Evolutionary conservation across 257 asterid species (phyloP).

Genomic region (Gynochthodes officinalis): DNA sequence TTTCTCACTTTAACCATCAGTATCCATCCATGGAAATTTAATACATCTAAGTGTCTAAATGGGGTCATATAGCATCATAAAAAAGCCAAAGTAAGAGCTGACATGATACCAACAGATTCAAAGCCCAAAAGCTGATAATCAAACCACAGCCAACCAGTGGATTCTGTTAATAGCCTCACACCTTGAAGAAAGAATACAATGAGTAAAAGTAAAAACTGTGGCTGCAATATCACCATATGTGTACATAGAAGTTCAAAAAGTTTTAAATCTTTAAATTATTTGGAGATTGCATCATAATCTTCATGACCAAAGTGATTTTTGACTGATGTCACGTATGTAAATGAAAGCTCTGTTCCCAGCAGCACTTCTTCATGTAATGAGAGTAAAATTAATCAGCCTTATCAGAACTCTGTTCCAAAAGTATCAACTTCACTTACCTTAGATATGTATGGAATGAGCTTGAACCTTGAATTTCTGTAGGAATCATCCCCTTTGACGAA

Average conservation of each 20-base stretch:
- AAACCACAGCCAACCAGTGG: background rate
- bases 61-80: background rate
- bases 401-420: background rate
- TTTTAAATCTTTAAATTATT: background rate
- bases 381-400: background rate
- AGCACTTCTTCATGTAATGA: background rate
- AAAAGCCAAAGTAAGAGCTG: background rate
- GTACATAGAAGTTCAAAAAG: background rate
- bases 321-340: background rate
- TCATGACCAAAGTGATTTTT: background rate
- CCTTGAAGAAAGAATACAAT: background rate
- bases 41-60: background rate
- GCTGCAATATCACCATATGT: too few relatives aligned
- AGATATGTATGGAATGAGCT: slow-evolving; percentile 96
- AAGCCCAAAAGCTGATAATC: background rate
- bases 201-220: background rate
- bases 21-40: background rate
- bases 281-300: background rate
- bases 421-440: slow-evolving; percentile 45
- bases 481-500: slow-evolving; percentile 94
- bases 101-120: background rate
- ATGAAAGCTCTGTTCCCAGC: background rate
- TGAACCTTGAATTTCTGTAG: slow-evolving; percentile 93
- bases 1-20: background rate
- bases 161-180: background rate